These are phyloP conservation scores for Perilla frutescens DNA, from an alignment of 257 asterid species.

Conservation along the genomic window DNA sequence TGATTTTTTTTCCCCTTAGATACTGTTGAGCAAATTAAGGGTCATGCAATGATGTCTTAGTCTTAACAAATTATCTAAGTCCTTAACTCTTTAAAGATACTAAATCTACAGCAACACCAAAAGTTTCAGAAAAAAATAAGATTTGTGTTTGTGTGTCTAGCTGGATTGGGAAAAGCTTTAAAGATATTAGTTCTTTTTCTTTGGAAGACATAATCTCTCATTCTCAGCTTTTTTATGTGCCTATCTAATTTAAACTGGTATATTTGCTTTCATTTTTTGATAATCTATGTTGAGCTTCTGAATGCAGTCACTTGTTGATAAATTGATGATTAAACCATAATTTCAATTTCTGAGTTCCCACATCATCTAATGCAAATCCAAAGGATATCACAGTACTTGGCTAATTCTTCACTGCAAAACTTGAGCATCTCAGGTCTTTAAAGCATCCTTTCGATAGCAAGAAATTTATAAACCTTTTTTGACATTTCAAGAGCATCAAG, in stretches of 20 bases:
- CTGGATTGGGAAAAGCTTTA: background rate
- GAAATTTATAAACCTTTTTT: background rate
- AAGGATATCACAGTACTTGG: background rate
- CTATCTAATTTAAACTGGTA: background rate
- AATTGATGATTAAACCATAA: background rate
- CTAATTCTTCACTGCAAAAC: slow-evolving; percentile 1
- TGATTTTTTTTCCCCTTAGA: background rate
- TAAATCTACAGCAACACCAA: background rate
- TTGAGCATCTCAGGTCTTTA: background rate
- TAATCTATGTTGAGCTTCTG: background rate
- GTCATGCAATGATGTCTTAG: slow-evolving; percentile 1
- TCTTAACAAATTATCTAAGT: background rate
- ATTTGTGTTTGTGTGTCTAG: background rate
- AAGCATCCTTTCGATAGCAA: too few species aligned
- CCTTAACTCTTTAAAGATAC: background rate
- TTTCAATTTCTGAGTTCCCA: background rate
- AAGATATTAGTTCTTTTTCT: background rate
- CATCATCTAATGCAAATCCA: background rate
- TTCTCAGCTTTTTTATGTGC: background rate
- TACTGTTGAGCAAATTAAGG: slow-evolving; percentile 9
- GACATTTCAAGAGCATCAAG: background rate
- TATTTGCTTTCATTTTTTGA: background rate
- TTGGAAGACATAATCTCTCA: background rate
- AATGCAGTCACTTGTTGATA: background rate
- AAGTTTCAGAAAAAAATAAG: background rate